Conservation (phyloP, 345 rosid genomes). For the Linum tenue region DNA sequence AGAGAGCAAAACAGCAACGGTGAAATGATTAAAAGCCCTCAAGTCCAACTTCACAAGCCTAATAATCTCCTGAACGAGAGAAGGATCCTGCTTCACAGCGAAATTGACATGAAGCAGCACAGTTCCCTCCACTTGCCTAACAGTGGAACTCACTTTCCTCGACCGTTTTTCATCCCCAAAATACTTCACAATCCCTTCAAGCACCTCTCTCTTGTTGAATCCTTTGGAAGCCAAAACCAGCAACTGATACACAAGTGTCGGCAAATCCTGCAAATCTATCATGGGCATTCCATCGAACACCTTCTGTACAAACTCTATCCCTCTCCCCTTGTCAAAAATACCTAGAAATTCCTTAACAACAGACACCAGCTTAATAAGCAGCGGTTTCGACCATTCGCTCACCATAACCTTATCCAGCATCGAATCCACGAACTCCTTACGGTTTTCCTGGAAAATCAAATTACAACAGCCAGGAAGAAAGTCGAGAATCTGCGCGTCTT, state of each 20-base stretch:
- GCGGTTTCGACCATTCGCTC: slow-evolving; percentile 53
- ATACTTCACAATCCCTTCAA: slow-evolving; percentile 57
- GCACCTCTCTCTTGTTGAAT: slow-evolving; percentile 57
- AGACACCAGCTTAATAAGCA: slow-evolving; percentile 50
- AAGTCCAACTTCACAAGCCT: slow-evolving; percentile 49
- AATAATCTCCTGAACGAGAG: slow-evolving; percentile 63
- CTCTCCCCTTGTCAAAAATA: slow-evolving; percentile 44
- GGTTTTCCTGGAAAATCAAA: slow-evolving; percentile 27
- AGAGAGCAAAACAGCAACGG: slow-evolving; percentile 54
- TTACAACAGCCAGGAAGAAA: slow-evolving; percentile 54
- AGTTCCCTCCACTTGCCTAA: slow-evolving; percentile 75
- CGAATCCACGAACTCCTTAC: slow-evolving; percentile 33
- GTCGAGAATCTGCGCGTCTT: slow-evolving; percentile 69
- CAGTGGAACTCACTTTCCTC: slow-evolving; percentile 33
- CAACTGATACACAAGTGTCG: slow-evolving; percentile 62
- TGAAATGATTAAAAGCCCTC: slow-evolving; percentile 56
- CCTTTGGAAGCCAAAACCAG: slow-evolving; percentile 74
- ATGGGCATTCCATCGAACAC: slow-evolving; percentile 47
- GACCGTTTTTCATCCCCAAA: slow-evolving; percentile 46
- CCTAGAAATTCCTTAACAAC: slow-evolving; percentile 39
- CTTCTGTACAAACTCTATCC: slow-evolving; percentile 52
- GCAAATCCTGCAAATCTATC: slow-evolving; percentile 69
- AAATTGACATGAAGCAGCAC: slow-evolving; percentile 80
- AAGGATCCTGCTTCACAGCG: slow-evolving; percentile 86
- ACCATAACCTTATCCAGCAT: slow-evolving; percentile 35